Evolutionary conservation across 257 asterid genomes (phyloP).

Genomic region (Capsicum chinense): DNA sequence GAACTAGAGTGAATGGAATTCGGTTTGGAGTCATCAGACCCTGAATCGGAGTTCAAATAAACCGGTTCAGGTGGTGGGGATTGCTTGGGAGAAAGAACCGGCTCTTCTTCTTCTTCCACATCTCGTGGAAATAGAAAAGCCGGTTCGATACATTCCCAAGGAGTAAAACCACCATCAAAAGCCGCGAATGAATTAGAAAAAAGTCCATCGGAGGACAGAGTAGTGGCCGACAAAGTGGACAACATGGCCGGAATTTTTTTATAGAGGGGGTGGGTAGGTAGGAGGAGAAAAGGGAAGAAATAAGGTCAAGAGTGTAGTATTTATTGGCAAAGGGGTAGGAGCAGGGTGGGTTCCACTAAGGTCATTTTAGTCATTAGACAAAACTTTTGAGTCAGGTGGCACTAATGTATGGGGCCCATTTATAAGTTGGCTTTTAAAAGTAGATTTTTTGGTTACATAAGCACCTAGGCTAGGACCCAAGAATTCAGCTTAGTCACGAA

Average conservation of each 20-base stretch:
- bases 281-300: constrained; percentile 71
- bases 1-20: constrained; percentile 34
- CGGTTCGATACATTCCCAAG: constrained; percentile 61
- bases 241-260: constrained; percentile 56
- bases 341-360: constrained; percentile 43
- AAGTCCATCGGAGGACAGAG: constrained; percentile 40
- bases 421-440: constrained; percentile 39
- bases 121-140: constrained; percentile 39
- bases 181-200: constrained; percentile 45
- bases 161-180: constrained; percentile 58
- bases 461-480: constrained; percentile 45
- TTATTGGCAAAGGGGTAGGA: constrained; percentile 42
- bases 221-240: constrained; percentile 56
- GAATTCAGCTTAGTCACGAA: constrained; percentile 73
- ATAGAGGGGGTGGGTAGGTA: constrained; percentile 34
- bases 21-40: constrained; percentile 44
- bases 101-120: constrained; percentile 27
- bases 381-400: constrained; percentile 76
- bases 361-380: constrained; percentile 45
- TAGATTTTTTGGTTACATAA: constrained; percentile 40
- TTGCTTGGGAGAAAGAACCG: constrained; percentile 21
- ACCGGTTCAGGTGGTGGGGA: constrained; percentile 50
- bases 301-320: constrained; percentile 55
- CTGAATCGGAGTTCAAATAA: constrained; percentile 58
- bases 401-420: constrained; percentile 47